Evolutionary conservation across 768 basidiomycete genomes (phyloP).

Genomic region (Gymnopilus dilepis): DNA sequence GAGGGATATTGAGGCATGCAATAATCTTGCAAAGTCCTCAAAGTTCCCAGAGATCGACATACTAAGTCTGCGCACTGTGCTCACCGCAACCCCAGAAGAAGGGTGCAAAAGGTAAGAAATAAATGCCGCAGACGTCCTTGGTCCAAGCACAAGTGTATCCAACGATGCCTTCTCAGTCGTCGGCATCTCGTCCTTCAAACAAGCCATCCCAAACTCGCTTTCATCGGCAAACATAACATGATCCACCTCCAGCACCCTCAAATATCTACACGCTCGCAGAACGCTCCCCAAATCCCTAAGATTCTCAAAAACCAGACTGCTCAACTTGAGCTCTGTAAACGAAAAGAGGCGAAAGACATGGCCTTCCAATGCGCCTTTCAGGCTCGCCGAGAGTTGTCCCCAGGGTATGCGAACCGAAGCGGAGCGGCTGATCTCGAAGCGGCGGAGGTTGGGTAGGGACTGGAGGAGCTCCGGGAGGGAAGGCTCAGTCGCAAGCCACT

Average conservation of each 20-base stretch:
- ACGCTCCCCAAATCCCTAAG: conserved; percentile 21
- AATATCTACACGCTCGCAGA: conserved; percentile 21
- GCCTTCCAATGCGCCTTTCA: conserved; percentile 23
- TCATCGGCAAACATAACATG: conserved; percentile 26
- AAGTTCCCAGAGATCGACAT: conserved; percentile 34
- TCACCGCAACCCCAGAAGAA: conserved; percentile 22
- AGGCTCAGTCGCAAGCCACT: conserved; percentile 29
- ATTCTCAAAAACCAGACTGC: conserved; percentile 24
- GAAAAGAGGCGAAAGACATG: conserved; percentile 25
- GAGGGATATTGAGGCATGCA: conserved; percentile 28
- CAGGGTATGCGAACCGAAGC: conserved; percentile 29
- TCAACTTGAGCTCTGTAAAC: conserved; percentile 27
- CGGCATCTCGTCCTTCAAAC: conserved; percentile 4
- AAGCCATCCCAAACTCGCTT: background rate
- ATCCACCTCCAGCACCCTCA: conserved; percentile 27
- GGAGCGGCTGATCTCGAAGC: conserved; percentile 29
- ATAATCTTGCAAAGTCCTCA: conserved; percentile 28
- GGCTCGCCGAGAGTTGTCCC: conserved; percentile 17
- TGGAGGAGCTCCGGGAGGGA: conserved; percentile 25
- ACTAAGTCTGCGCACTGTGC: conserved; percentile 27
- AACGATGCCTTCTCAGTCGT: conserved; percentile 12
- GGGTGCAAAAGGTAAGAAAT: conserved; percentile 30
- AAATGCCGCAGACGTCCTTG: conserved; percentile 31
- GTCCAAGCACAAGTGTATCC: conserved; percentile 31
- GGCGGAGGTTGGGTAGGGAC: conserved; percentile 25